Evolutionary conservation across 495 filamentous ascomycete genomes (phyloP).

Genomic region (Filosporella fistucella): DNA sequence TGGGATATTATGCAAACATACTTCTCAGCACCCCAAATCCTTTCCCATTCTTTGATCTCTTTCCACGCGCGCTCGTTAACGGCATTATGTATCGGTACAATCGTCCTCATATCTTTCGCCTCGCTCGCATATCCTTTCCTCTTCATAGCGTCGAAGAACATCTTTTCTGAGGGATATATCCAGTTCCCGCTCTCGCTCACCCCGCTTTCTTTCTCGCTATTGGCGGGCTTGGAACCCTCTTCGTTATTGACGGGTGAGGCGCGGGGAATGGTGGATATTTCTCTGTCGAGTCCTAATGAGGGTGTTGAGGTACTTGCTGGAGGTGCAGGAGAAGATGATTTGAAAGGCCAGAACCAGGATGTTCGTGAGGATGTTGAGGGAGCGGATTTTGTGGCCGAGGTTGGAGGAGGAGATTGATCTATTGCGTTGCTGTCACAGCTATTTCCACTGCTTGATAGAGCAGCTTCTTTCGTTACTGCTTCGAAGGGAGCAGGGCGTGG

Average conservation of each 20-base stretch:
- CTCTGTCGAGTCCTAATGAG: constrained; percentile 54
- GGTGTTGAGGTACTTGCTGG: not conserved
- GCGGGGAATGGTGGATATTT: constrained; percentile 80
- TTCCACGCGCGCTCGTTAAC: constrained; percentile 88
- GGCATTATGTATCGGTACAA: constrained; percentile 97
- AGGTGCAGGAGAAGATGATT: constrained; percentile 17
- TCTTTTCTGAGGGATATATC: constrained; percentile 93
- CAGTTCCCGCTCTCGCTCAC: constrained; percentile 72
- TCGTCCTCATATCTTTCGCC: constrained; percentile 73
- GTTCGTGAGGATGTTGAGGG: too few species aligned
- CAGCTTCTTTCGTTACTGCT: constrained; percentile 19
- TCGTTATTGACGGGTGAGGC: constrained; percentile 31
- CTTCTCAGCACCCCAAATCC: constrained; percentile 51
- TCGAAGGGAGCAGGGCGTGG: constrained; percentile 14
- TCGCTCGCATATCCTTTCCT: constrained; percentile 63
- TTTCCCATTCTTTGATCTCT: constrained; percentile 84
- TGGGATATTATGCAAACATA: constrained; percentile 4
- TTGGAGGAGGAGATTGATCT: constrained; percentile 13
- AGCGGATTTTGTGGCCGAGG: not conserved
- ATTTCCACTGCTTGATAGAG: constrained; percentile 26
- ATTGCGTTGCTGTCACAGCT: constrained; percentile 17
- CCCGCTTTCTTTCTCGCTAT: constrained; percentile 69
- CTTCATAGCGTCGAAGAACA: constrained; percentile 94
- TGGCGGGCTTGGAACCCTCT: constrained; percentile 49
- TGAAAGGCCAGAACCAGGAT: constrained; percentile 16